A percentile compares a stretch with the other conserved stretches of the same genome.
These are phyloP conservation scores for Lachnellula suecica DNA, from an alignment of 2,329 filamentous ascomycete species.

Conservation along the genomic window DNA sequence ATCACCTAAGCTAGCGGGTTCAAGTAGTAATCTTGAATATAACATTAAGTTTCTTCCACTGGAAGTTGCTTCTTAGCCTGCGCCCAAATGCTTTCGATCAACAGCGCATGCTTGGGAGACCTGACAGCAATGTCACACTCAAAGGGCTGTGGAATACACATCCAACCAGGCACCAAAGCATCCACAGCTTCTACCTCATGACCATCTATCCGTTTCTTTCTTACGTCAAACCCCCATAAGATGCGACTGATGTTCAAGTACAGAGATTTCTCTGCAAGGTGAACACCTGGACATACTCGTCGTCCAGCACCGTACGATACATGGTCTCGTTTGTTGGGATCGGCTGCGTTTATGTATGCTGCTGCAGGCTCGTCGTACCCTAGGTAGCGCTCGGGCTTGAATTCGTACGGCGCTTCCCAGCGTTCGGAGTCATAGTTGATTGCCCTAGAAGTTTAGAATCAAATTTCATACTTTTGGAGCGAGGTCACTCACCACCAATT, in stretches of 20 bases:
- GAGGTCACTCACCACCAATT: constrained; percentile 33
- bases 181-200: constrained; percentile 11
- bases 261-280: constrained; percentile 34
- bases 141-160: constrained; percentile 32
- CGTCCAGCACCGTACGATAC: constrained; percentile 33
- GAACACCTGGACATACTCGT: constrained; percentile 34
- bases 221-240: constrained; percentile 34
- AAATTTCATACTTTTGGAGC: not conserved
- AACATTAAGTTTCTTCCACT: not conserved
- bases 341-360: constrained; percentile 21
- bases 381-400: constrained; percentile 41
- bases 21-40: too few species aligned
- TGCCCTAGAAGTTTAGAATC: constrained; percentile 28
- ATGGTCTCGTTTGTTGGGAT: constrained; percentile 30
- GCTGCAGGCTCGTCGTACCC: constrained; percentile 7
- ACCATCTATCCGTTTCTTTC: constrained; percentile 18
- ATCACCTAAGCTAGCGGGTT: too few species aligned
- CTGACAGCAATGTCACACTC: constrained; percentile 29
- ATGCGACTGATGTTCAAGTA: constrained; percentile 30
- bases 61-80: not conserved
- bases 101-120: constrained; percentile 30
- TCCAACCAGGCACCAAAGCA: constrained; percentile 33
- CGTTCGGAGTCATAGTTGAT: constrained; percentile 35
- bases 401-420: constrained; percentile 42
- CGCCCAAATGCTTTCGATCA: constrained; percentile 23